Evolutionary conservation across 148 eudicot genomes (phyloP).

Genomic region (Vaccinium myrtillus): DNA sequence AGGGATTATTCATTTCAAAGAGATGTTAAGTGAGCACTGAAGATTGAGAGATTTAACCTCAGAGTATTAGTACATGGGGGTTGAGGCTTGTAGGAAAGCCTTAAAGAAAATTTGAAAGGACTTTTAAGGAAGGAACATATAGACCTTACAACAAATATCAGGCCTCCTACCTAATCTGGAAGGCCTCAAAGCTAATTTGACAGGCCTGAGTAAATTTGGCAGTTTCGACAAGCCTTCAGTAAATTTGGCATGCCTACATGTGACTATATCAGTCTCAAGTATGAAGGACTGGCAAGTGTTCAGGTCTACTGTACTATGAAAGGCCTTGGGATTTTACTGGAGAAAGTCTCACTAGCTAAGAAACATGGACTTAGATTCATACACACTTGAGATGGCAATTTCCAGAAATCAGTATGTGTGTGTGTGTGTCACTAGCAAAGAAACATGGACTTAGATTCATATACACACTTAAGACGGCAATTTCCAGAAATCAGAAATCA

Average conservation of each 20-base stretch:
- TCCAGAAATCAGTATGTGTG: too few species aligned
- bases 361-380: not conserved
- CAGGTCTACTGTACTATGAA: not conserved
- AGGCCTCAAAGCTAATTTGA: not conserved
- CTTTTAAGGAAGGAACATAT: not conserved
- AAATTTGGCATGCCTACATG: not conserved
- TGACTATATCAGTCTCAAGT: not conserved
- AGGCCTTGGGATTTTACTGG: not conserved
- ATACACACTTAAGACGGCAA: not conserved
- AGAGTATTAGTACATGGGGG: not conserved
- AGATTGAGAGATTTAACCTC: not conserved
- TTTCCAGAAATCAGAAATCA: too few species aligned
- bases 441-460: not conserved
- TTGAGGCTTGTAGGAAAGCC: not conserved
- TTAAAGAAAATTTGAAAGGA: not conserved
- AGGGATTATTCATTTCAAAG: not conserved
- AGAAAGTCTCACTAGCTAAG: not conserved
- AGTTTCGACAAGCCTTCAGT: not conserved
- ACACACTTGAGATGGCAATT: not conserved
- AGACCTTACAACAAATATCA: not conserved
- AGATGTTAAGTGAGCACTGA: not conserved
- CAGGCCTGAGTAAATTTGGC: not conserved
- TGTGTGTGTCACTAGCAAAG: not conserved
- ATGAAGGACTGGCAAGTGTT: not conserved
- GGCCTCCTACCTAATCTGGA: not conserved